phyloP scores from a whole-genome alignment of 148 eudicot genomes.

The Camellia sinensis region DNA sequence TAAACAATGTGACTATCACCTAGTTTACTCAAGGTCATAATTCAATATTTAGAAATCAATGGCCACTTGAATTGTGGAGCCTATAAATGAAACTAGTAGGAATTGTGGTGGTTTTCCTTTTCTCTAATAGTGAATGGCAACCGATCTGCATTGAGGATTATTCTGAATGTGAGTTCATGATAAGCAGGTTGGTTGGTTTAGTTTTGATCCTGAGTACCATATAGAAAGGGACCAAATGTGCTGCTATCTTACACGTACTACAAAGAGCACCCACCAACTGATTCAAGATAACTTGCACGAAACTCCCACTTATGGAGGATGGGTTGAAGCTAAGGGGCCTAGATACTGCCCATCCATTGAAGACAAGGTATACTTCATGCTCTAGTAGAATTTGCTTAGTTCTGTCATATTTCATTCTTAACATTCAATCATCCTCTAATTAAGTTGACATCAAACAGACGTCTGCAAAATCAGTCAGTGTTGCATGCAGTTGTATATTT shows the following conservation, averaged over 20 bases:
- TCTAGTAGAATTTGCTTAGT: neutral
- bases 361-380: conserved; percentile 64
- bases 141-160: conserved; percentile 11
- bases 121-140: neutral
- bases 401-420: neutral
- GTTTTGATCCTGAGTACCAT: conserved; percentile 91
- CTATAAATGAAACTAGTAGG: neutral
- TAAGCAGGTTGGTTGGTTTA: conserved; percentile 91
- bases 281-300: conserved; percentile 95
- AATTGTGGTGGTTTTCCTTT: neutral
- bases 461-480: neutral
- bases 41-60: neutral
- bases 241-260: conserved; percentile 97
- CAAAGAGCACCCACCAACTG: conserved; percentile 77
- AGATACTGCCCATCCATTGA: conserved; percentile 99
- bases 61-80: neutral
- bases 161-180: conserved; percentile 25
- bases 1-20: neutral
- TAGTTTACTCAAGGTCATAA: neutral
- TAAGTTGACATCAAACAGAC: neutral
- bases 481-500: no score
- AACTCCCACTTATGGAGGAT: conserved; percentile 99
- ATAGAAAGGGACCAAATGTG: conserved; percentile 90
- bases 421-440: neutral
- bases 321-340: conserved; percentile 99